These are phyloP conservation scores for Penicillium arizonense DNA, from an alignment of 495 filamentous ascomycete genomes.

Conservation along the genomic window DNA sequence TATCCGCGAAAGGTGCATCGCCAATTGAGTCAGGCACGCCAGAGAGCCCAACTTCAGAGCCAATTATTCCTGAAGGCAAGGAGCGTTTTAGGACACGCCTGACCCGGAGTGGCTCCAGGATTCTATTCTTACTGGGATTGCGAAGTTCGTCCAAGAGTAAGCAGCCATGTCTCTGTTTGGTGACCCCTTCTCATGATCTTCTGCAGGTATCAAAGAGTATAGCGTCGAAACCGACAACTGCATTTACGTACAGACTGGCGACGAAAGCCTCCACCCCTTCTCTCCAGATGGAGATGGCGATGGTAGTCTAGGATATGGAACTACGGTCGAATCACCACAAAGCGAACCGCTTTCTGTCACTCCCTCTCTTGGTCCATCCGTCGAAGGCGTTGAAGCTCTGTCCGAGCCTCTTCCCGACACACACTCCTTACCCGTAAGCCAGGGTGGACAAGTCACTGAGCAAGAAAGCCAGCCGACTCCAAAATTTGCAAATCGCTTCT, in stretches of 20 bases:
- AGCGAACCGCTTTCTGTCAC: slow-evolving; percentile 5
- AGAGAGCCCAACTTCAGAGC: slow-evolving; percentile 24
- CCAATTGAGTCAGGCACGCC: slow-evolving; percentile 25
- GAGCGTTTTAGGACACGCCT: slow-evolving; percentile 16
- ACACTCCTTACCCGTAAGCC: neutral
- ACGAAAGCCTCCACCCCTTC: neutral
- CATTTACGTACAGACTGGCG: neutral
- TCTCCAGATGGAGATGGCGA: neutral
- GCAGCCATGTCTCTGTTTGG: neutral
- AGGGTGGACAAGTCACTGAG: neutral
- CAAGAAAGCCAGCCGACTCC: slow-evolving; percentile 14
- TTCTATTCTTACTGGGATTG: slow-evolving; percentile 23
- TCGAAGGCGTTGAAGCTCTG: neutral
- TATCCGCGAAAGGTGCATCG: slow-evolving; percentile 10
- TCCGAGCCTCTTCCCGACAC: slow-evolving; percentile 1
- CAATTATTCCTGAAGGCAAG: slow-evolving; percentile 6
- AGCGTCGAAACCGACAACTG: slow-evolving; percentile 13
- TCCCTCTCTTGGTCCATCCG: neutral
- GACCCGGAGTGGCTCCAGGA: slow-evolving; percentile 24
- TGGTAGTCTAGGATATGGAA: neutral
- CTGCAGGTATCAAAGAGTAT: slow-evolving; percentile 17
- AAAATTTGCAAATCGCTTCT: slow-evolving; percentile 42
- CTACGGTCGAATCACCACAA: neutral
- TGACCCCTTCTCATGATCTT: neutral
- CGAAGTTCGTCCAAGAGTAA: slow-evolving; percentile 18